Evolutionary conservation across 73 alveolate genomes (phyloP), one percentile per base, ranked within the genome.

Genomic region (Tetrahymena thermophila): DNA sequence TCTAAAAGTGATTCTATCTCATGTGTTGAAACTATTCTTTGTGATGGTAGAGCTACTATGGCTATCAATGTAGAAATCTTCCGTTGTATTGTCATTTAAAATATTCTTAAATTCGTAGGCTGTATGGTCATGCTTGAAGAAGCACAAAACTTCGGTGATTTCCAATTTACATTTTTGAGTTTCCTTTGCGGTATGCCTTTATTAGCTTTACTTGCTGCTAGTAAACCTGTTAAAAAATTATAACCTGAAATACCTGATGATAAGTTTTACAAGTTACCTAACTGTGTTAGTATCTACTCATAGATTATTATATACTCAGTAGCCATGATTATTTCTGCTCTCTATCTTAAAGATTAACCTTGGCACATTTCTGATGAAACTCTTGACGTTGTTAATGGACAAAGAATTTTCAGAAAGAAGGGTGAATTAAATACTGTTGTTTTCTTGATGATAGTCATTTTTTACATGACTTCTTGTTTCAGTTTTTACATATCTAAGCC

Each of bases 11-110:
- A 85, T 31, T 95, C 95, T 43, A 34, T 95, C 16, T n/a, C n/a
- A 34, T 89, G 97, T 89, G 94, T 89, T 34, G 58, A 56, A 23
- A 71, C 37, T 84, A 93, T 95, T 16, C 94, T 95, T 85, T 84
- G 95, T n/a, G 94, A 85, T 35, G 97, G 97, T 50, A 95, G 94
- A 50, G 95, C 97, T 35, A 93, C 97, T 5, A 95, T 85, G 38
- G 56, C 58, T 83, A 95, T 42, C 37, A 85, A 85, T 23, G 89
- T 95, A 43, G 97, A 95, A 56, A 93, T 95, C 7, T 95, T 95
- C 56, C 83, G 89, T 71, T 28, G 37, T 8, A 71, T 71, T 8
- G 89, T 71, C 4, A 71, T 71, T 5, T 71, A 71, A 71, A 71
- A 71, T 21, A 11, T 71, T 71, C 89, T 71, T 31, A 71, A 71